phyloP scores from a whole-genome alignment of 202 grass and related monocot genomes.

The Bolboschoenoplectus hybrid region DNA sequence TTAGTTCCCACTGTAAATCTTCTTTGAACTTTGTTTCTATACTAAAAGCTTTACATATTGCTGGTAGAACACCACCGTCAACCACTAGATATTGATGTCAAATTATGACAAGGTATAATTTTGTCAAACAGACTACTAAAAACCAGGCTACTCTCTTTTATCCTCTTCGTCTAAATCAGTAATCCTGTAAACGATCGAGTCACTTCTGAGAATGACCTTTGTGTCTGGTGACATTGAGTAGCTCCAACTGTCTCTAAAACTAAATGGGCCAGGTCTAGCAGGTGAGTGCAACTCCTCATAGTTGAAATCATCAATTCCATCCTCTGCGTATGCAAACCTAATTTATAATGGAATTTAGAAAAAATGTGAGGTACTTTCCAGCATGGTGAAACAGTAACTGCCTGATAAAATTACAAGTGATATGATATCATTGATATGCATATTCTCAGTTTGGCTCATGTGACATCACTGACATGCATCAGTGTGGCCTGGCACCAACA shows the following conservation, averaged over 20 bases:
- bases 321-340: constrained; percentile 71
- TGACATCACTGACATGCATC: neutral
- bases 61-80: constrained; percentile 3
- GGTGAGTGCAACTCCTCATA: constrained; percentile 51
- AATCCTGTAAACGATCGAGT: constrained; percentile 52
- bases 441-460: neutral
- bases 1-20: neutral
- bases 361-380: neutral
- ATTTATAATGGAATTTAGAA: neutral
- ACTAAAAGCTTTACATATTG: constrained; percentile 33
- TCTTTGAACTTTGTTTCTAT: constrained; percentile 5
- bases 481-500: neutral
- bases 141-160: constrained; percentile 45
- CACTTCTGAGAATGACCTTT: constrained; percentile 51
- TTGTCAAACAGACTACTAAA: constrained; percentile 13
- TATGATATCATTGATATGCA: neutral
- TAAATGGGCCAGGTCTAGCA: constrained; percentile 54
- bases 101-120: neutral
- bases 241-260: constrained; percentile 81
- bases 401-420: neutral
- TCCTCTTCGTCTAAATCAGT: constrained; percentile 46
- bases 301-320: constrained; percentile 44
- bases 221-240: constrained; percentile 68
- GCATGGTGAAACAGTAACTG: neutral
- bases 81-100: neutral